These are phyloP conservation scores for Penicillium verrucosum DNA, from an alignment of 2,329 filamentous ascomycete species.

Conservation along the genomic window DNA sequence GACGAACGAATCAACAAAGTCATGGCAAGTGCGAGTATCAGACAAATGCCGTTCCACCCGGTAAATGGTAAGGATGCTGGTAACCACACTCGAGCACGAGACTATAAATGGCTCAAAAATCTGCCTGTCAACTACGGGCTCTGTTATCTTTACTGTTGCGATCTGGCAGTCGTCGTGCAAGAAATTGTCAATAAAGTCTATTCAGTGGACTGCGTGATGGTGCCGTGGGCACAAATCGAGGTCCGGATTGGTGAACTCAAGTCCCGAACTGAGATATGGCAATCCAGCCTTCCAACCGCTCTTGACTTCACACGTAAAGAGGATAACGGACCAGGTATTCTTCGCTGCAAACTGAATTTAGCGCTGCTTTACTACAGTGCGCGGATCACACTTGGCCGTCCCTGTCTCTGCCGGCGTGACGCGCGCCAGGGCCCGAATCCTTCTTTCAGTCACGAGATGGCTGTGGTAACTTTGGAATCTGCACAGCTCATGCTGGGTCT, in stretches of 20 bases:
- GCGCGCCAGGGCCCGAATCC: constrained; percentile 26
- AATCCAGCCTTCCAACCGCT: constrained; percentile 32
- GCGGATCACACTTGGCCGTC: constrained; percentile 44
- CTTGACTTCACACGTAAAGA: constrained; percentile 40
- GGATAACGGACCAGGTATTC: constrained; percentile 31
- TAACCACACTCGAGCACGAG: constrained; percentile 23
- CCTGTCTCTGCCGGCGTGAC: constrained; percentile 47
- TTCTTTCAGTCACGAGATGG: constrained; percentile 42
- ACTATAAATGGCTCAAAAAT: constrained; percentile 37
- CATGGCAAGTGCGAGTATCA: constrained; percentile 31
- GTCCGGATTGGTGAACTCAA: constrained; percentile 39
- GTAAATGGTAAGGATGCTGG: constrained; percentile 25
- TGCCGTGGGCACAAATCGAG: constrained; percentile 43
- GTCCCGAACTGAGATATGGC: constrained; percentile 40
- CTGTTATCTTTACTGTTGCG: constrained; percentile 40
- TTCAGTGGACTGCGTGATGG: constrained; percentile 38
- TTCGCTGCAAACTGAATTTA: constrained; percentile 41
- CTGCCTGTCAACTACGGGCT: constrained; percentile 35
- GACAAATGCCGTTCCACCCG: constrained; percentile 33
- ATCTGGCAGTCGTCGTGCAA: constrained; percentile 40
- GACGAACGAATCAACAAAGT: constrained; percentile 32
- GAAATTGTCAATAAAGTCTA: constrained; percentile 44
- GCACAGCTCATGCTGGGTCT: constrained; percentile 39
- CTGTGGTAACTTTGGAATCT: constrained; percentile 39
- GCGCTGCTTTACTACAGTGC: constrained; percentile 46